phyloP scores from a whole-genome alignment of 148 eudicot species.

The Cornus kousa region DNA sequence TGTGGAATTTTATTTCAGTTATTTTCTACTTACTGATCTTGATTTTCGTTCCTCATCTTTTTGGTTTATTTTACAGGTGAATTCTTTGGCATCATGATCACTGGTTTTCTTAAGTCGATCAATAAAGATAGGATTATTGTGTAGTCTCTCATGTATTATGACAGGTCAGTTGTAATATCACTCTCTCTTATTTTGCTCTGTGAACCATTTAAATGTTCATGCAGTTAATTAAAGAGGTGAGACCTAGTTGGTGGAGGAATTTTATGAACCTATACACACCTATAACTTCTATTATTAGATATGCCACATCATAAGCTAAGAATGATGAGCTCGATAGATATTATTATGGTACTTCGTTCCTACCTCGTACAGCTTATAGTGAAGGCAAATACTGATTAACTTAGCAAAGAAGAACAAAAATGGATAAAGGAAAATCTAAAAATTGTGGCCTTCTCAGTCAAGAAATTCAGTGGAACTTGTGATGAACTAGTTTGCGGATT shows the following conservation, averaged over 20 bases:
- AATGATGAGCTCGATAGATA: constrained; percentile 6
- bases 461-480: constrained; percentile 14
- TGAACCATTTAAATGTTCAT: not conserved
- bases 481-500: constrained; percentile 39
- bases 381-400: constrained; percentile 25
- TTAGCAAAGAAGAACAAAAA: not conserved
- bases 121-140: constrained; percentile 1
- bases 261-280: not conserved
- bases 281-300: constrained; percentile 3
- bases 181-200: not conserved
- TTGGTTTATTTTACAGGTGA: not conserved
- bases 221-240: not conserved
- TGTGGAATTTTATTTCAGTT: constrained; percentile 1
- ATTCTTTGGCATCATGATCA: not conserved
- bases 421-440: constrained; percentile 5
- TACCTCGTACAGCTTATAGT: constrained; percentile 15
- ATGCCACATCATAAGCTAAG: not conserved
- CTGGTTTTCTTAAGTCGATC: constrained; percentile 1
- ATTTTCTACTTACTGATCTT: not conserved
- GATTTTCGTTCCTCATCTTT: not conserved
- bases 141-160: not conserved
- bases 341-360: constrained; percentile 23
- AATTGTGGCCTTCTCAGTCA: constrained; percentile 13
- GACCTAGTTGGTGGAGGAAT: constrained; percentile 12
- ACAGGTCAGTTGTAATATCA: constrained; percentile 1